A percentile compares a stretch with the other conserved stretches of the same genome.
Conservation (phyloP, 1,284 basidiomycete genomes). For the Trichosporon coremiiforme region DNA sequence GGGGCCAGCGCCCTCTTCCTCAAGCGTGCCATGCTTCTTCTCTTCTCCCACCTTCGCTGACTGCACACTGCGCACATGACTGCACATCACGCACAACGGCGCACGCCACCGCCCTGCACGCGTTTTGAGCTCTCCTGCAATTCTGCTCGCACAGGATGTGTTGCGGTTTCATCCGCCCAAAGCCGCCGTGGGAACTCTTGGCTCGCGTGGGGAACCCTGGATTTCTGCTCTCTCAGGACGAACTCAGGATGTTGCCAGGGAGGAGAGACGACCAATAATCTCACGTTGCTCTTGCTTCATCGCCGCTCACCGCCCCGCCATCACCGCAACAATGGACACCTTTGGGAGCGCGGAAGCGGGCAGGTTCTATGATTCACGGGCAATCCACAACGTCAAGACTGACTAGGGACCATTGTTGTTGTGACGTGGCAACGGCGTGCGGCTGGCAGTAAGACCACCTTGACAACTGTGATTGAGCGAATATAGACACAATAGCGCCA, state of each 20-base stretch:
- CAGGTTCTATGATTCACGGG: too few species aligned
- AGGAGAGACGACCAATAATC: not conserved
- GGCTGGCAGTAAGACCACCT: too few species aligned
- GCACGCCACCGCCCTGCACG: not conserved
- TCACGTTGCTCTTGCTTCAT: not conserved
- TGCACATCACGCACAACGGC: not conserved
- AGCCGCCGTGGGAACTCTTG: not conserved
- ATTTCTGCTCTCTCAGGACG: not conserved
- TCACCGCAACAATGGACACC: not conserved
- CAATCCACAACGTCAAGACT: too few species aligned
- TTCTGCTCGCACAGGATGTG: not conserved
- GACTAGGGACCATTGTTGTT: not conserved
- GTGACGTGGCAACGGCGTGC: not conserved
- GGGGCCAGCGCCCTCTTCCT: too few species aligned
- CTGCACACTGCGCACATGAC: not conserved
- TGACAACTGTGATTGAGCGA: not conserved
- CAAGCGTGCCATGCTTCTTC: too few species aligned
- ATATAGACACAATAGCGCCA: not conserved
- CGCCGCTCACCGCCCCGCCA: not conserved
- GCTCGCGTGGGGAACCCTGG: not conserved
- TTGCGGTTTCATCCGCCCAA: not conserved
- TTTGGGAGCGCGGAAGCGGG: too few species aligned
- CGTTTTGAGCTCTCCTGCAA: not conserved
- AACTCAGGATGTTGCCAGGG: not conserved
- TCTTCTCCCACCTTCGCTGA: not conserved